Evolutionary conservation across 495 filamentous ascomycete genomes (phyloP), one percentile per base, ranked within the genome.

Genomic region (Poronia punctata): DNA sequence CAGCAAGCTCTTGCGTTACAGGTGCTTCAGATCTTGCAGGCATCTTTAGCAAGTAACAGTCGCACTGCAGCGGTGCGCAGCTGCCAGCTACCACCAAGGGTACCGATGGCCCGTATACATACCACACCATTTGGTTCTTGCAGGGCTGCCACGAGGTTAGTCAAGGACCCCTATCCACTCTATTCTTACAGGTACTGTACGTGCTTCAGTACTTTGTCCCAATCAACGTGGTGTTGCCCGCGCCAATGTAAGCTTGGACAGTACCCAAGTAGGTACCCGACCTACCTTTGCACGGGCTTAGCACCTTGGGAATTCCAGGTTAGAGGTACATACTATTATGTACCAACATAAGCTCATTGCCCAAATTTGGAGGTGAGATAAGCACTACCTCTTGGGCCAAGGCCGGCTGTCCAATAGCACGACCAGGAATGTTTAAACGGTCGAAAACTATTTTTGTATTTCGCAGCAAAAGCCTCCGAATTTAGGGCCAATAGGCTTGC

Each of bases 401-500:
- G n/a, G n/a, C n/a, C n/a, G n/a, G n/a, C n/a, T n/a, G n/a, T n/a
- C n/a, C n/a, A n/a, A n/a, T n/a, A n/a, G n/a, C n/a, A n/a, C n/a
- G n/a, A n/a, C n/a, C n/a, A n/a, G n/a, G n/a, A n/a, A n/a, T n/a
- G n/a, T n/a, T n/a, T n/a, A n/a, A n/a, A n/a, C n/a, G n/a, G n/a
- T n/a, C n/a, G n/a, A 26, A 6, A 26, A 34, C 40, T 44, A 44
- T 44, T 44, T 44, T 44, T 41, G 38, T 32, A 32, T 25, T 33
- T 23, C 38, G 28, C 38, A 30, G 38, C 29, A 32, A 12, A 6
- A 32, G 18, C 38, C 38, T 28, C 29, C 12, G 38, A 41, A 12
- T 41, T 41, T 41, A 33, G 29, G 37, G 33, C 40, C 40, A 43
- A 43, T 43, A n/a, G 25, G 18, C 16, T 11, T 31, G 32, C 33